phyloP scores from a whole-genome alignment of 2,329 filamentous ascomycete genomes.

The Fusarium paranaense region DNA sequence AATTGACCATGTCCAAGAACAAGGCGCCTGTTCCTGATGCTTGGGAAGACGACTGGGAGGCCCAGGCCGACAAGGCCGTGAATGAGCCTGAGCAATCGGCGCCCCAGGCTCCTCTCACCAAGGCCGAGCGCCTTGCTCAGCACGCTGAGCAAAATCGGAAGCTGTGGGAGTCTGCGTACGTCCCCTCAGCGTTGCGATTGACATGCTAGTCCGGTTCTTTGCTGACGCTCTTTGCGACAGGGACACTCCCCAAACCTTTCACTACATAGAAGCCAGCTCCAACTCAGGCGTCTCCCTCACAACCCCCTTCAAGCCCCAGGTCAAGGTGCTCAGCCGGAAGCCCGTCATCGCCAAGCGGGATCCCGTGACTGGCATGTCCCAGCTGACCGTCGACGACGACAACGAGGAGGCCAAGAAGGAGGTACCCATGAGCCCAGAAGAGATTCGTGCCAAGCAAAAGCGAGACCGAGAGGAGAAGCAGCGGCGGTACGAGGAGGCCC shows the following conservation, averaged over 20 bases:
- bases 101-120: slow-evolving; percentile 65
- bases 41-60: slow-evolving; percentile 94
- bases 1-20: slow-evolving; percentile 58
- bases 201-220: not conserved
- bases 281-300: slow-evolving; percentile 63
- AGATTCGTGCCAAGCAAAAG: slow-evolving; percentile 82
- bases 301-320: slow-evolving; percentile 80
- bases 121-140: slow-evolving; percentile 80
- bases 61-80: slow-evolving; percentile 72
- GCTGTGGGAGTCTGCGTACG: slow-evolving; percentile 90
- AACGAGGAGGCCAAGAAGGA: slow-evolving; percentile 73
- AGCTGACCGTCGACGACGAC: slow-evolving; percentile 60
- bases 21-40: slow-evolving; percentile 72
- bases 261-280: slow-evolving; percentile 77
- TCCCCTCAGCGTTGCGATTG: not conserved
- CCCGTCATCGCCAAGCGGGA: slow-evolving; percentile 73
- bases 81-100: slow-evolving; percentile 49
- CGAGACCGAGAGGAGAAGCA: slow-evolving; percentile 90
- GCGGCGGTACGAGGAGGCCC: slow-evolving; percentile 86
- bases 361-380: slow-evolving; percentile 60
- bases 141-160: slow-evolving; percentile 87
- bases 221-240: slow-evolving; percentile 54
- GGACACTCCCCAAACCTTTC: slow-evolving; percentile 79
- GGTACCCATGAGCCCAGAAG: slow-evolving; percentile 75
- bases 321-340: slow-evolving; percentile 88